Base-by-base conservation (phyloP, 1,284 basidiomycete genomes). In the Pseudozyma tsukubaensis region DNA sequence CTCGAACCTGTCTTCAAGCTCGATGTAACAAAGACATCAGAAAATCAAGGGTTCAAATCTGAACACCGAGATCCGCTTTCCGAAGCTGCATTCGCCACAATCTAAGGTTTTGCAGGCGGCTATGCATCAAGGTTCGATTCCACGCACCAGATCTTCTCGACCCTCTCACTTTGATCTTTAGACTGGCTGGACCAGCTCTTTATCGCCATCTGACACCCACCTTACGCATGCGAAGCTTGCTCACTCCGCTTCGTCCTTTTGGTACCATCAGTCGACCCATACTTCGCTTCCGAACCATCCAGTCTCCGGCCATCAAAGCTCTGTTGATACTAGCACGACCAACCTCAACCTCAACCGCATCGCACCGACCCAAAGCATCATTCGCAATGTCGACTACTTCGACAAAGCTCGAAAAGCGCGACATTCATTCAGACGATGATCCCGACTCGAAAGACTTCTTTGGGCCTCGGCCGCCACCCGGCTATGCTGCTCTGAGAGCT, bases 401-500 rank as follows among this genome's bases (percentile, higher is more conserved):
- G 13, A 6, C 11, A 16, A 63, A 69, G 50, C 48, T 56, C 6
- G 29, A 39, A 19, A 53, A 60, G 54, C 44, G 53, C 39, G 44
- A 65, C n/a, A 16, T 39, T 11, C n/a, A 44, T 4, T 24, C 40
- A 10, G 16, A 54, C 12, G 62, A 65, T 14, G 63, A 72, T 13
- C 40, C 54, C 1, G 42, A 60, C 14, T 32, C 58, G 9, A 24
- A 18, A 9, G 68, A 75, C 49, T 51, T 68, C 43, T 75, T 75
- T 34, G 68, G 60, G 7, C 70, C 79, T 3, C 44, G 69, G 14
- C 71, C 79, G 5, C 79, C 79, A 0, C 34, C 61, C 1, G 77
- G 77, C 56, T 80, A 75, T 48, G 29, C 58, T 3, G 32, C 68
- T 0, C 45, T 80, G 4, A 35, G 59, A 32, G 73, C 66, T 1